Evolutionary conservation across 371 early-diverging fungal genomes (phyloP).

Genomic region (Haplosporangium sp.): DNA sequence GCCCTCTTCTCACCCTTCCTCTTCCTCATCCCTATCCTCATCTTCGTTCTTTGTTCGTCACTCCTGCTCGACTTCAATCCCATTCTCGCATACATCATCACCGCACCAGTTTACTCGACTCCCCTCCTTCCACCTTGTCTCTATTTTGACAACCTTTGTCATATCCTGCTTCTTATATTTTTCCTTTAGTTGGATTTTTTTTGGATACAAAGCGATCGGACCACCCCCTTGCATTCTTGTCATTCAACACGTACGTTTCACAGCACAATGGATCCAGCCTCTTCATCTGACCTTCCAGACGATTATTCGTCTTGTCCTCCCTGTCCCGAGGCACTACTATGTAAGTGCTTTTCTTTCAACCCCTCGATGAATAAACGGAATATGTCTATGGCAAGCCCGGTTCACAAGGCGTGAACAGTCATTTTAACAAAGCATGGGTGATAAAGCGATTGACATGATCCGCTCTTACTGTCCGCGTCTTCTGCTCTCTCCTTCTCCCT

Average conservation of each 20-base stretch:
- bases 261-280: slow-evolving; percentile 18
- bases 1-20: neutral
- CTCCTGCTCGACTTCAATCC: neutral
- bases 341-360: slow-evolving; percentile 17
- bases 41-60: neutral
- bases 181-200: neutral
- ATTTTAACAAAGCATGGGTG: too few species aligned
- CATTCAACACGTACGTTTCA: slow-evolving; percentile 1
- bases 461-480: too few species aligned
- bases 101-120: neutral
- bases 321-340: slow-evolving; percentile 37
- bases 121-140: neutral
- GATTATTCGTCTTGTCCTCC: slow-evolving; percentile 27
- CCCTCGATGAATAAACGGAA: too few species aligned
- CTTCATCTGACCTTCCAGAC: slow-evolving; percentile 16
- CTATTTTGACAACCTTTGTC: neutral
- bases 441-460: too few species aligned
- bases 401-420: too few species aligned
- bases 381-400: too few species aligned
- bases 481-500: too few species aligned
- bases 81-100: neutral
- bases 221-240: neutral
- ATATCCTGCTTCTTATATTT: neutral
- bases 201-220: neutral
- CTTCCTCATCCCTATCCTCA: neutral